A percentile compares a stretch with the other conserved stretches of the same genome.
Conservation (phyloP, 495 filamentous ascomycete species). For the Zalerion maritima region DNA sequence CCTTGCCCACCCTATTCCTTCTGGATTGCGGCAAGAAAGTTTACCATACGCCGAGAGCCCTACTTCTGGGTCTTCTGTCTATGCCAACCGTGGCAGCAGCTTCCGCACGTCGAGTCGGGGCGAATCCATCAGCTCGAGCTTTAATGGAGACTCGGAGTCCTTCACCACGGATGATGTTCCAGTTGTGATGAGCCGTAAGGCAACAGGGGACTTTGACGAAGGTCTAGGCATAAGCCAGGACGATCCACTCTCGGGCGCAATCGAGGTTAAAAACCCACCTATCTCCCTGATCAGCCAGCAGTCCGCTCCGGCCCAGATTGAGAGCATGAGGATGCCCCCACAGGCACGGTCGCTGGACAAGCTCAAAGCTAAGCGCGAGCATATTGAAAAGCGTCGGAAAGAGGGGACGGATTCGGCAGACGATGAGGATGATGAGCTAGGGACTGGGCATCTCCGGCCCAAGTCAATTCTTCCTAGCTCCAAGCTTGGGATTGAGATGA, state of each 20-base stretch:
- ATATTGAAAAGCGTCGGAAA: slow-evolving; percentile 56
- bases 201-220: slow-evolving; percentile 57
- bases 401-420: slow-evolving; percentile 79
- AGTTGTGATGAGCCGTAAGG: slow-evolving; percentile 54
- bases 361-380: slow-evolving; percentile 60
- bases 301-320: slow-evolving; percentile 54
- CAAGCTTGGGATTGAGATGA: slow-evolving; percentile 87
- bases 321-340: slow-evolving; percentile 36
- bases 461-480: slow-evolving; percentile 40
- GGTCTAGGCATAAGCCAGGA: slow-evolving; percentile 57
- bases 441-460: slow-evolving; percentile 33
- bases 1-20: slow-evolving; percentile 41
- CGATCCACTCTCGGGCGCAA: slow-evolving; percentile 19
- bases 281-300: slow-evolving; percentile 42
- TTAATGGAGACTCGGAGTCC: slow-evolving; percentile 73
- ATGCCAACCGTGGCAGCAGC: slow-evolving; percentile 50
- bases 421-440: slow-evolving; percentile 85
- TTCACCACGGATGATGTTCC: slow-evolving; percentile 66
- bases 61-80: slow-evolving; percentile 66
- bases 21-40: slow-evolving; percentile 46
- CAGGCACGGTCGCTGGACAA: slow-evolving; percentile 66
- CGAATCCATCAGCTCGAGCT: slow-evolving; percentile 74
- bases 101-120: slow-evolving; percentile 65
- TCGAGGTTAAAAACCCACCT: no score
- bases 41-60: slow-evolving; percentile 63